Conservation (phyloP, 257 asterid genomes). For the Fraxinus cuspidata region DNA sequence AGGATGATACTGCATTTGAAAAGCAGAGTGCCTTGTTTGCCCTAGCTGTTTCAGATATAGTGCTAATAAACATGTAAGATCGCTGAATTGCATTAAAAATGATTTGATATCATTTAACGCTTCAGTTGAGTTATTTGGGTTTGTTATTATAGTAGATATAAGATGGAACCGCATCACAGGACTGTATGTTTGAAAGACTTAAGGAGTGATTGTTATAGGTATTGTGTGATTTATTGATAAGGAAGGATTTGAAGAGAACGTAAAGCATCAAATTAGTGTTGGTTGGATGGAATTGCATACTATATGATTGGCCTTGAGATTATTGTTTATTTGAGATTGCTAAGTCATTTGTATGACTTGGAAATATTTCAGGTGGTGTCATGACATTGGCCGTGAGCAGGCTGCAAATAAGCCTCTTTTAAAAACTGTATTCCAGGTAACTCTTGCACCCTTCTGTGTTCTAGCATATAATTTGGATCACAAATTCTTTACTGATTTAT, state of each 20-base stretch:
- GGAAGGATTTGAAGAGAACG: neutral
- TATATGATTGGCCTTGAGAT: neutral
- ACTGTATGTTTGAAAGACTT: neutral
- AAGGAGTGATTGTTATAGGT: neutral
- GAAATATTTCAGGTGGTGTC: conserved; percentile 80
- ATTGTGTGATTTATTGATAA: neutral
- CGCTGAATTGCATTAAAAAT: conserved; percentile 22
- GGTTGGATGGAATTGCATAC: conserved; percentile 2
- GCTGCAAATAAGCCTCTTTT: conserved; percentile 97
- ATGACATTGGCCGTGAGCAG: conserved; percentile 98
- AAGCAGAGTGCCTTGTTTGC: conserved; percentile 98
- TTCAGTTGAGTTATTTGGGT: neutral
- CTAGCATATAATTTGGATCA: conserved; percentile 5
- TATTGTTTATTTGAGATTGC: neutral
- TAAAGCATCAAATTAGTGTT: neutral
- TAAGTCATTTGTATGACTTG: neutral
- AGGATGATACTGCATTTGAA: conserved; percentile 98
- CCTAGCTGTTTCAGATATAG: conserved; percentile 97
- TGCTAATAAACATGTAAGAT: conserved; percentile 93
- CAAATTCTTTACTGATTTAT: conserved; percentile 25
- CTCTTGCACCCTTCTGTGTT: conserved; percentile 4
- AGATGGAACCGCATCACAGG: neutral
- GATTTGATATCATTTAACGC: neutral
- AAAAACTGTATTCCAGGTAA: conserved; percentile 95
- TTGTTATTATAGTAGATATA: neutral